A percentile compares a stretch with the other conserved stretches of the same genome.
These are phyloP conservation scores for Backusella liffmaniae DNA, from an alignment of 192 early-diverging fungal species.

Conservation along the genomic window DNA sequence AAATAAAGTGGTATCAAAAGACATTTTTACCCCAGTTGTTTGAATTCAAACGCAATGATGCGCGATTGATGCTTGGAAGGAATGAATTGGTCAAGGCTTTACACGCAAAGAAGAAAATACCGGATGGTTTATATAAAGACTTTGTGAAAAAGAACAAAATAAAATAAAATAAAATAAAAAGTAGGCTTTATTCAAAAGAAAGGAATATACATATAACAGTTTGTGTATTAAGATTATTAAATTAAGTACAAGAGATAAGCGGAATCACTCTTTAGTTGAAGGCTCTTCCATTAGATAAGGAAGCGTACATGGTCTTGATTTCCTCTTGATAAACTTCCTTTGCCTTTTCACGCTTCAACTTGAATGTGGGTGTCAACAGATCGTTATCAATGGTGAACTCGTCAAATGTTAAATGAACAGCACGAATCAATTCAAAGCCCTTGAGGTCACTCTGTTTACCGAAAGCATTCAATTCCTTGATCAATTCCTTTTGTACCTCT, in stretches of 20 bases:
- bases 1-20: background rate
- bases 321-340: conserved; percentile 62
- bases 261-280: conserved; percentile 21
- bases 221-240: background rate
- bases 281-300: conserved; percentile 24
- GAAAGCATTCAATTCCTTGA: conserved; percentile 53
- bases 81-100: background rate
- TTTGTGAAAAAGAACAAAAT: background rate
- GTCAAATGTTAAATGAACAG: conserved; percentile 72
- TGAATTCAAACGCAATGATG: background rate
- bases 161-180: background rate
- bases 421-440: conserved; percentile 87
- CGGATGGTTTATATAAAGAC: background rate
- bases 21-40: conserved; percentile 3
- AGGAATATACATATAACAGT: background rate
- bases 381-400: conserved; percentile 80
- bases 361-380: conserved; percentile 90
- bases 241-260: background rate
- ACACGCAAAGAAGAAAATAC: background rate
- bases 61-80: background rate
- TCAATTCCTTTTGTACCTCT: conserved; percentile 52
- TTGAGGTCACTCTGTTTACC: conserved; percentile 72
- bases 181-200: background rate
- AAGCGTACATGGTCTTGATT: conserved; percentile 73
- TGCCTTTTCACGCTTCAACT: conserved; percentile 81